A percentile compares a stretch with the other conserved stretches of the same genome.
phyloP scores from a whole-genome alignment of 768 basidiomycete species.

The Suillus alpinus region DNA sequence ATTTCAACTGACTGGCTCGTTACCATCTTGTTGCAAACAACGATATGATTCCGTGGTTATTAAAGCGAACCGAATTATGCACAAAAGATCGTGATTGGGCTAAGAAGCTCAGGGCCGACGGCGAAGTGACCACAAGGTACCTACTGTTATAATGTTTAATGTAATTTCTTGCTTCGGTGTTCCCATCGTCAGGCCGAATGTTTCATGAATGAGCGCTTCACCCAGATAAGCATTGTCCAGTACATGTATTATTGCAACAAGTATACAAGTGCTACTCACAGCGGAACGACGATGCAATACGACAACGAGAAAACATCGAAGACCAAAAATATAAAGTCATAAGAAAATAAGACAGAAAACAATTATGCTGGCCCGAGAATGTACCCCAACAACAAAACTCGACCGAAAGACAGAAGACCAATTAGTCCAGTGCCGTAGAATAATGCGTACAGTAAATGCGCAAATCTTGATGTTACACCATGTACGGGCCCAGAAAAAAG shows the following conservation, averaged over 20 bases:
- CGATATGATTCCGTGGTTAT: neutral
- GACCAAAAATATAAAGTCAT: slow-evolving; percentile 26
- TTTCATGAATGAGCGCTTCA: neutral
- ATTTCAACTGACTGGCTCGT: neutral
- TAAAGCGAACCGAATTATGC: neutral
- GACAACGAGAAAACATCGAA: slow-evolving; percentile 23
- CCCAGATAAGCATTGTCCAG: neutral
- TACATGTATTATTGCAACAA: slow-evolving; percentile 9
- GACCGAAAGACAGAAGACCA: slow-evolving; percentile 20
- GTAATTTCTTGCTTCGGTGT: neutral
- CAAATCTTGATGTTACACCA: slow-evolving; percentile 28
- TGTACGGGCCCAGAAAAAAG: slow-evolving; percentile 24
- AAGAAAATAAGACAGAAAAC: slow-evolving; percentile 26
- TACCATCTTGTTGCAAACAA: neutral
- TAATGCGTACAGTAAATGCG: slow-evolving; percentile 35
- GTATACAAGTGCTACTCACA: slow-evolving; percentile 29
- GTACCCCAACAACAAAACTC: slow-evolving; percentile 24
- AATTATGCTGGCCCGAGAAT: slow-evolving; percentile 32
- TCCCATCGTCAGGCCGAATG: neutral
- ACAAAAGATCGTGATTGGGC: neutral
- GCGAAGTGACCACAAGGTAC: slow-evolving; percentile 1
- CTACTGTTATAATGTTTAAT: neutral
- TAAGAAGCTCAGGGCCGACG: slow-evolving; percentile 10
- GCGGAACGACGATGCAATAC: slow-evolving; percentile 25
- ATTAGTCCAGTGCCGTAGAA: slow-evolving; percentile 34